These are phyloP conservation scores for Immersiporthe knoxdaviesiana DNA, from an alignment of 2,329 filamentous ascomycete species.

Conservation along the genomic window DNA sequence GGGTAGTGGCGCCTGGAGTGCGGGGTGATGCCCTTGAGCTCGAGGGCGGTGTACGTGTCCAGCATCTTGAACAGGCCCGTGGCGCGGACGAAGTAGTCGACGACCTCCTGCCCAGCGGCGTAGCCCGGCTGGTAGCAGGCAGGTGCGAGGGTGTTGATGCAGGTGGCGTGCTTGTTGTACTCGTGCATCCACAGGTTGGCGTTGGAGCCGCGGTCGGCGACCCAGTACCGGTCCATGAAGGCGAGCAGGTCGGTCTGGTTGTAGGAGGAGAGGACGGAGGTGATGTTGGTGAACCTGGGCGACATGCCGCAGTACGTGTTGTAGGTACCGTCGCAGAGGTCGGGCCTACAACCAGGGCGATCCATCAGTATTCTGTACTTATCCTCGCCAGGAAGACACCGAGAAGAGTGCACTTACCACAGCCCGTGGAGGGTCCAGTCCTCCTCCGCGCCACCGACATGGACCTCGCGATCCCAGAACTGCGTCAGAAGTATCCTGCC, in stretches of 20 bases:
- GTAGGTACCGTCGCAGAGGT: conserved; percentile 49
- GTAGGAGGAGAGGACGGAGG: conserved; percentile 45
- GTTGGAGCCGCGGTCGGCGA: conserved; percentile 45
- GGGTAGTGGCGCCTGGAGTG: conserved; percentile 44
- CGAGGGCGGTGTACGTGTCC: conserved; percentile 47
- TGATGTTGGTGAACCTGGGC: conserved; percentile 47
- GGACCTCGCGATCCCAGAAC: conserved; percentile 48
- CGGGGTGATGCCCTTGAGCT: conserved; percentile 44
- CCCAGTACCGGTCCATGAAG: conserved; percentile 49
- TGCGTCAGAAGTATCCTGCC: conserved; percentile 47
- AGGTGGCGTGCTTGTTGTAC: conserved; percentile 74
- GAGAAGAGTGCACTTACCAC: conserved; percentile 39
- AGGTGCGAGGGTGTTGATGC: conserved; percentile 69
- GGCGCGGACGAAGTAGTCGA: conserved; percentile 51
- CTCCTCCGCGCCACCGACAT: conserved; percentile 45
- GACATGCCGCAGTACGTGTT: conserved; percentile 48
- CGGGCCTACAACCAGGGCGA: conserved; percentile 39
- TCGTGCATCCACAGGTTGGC: conserved; percentile 68
- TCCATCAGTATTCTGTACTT: not conserved
- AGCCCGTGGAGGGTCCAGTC: conserved; percentile 51
- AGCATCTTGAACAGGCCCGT: conserved; percentile 46
- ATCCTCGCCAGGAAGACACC: too few relatives aligned
- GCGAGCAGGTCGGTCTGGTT: conserved; percentile 44
- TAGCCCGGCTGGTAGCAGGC: conserved; percentile 56
- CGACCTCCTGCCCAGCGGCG: conserved; percentile 45